Conservation (phyloP, 306 rosid genomes). For the Rosa lucieae region DNA sequence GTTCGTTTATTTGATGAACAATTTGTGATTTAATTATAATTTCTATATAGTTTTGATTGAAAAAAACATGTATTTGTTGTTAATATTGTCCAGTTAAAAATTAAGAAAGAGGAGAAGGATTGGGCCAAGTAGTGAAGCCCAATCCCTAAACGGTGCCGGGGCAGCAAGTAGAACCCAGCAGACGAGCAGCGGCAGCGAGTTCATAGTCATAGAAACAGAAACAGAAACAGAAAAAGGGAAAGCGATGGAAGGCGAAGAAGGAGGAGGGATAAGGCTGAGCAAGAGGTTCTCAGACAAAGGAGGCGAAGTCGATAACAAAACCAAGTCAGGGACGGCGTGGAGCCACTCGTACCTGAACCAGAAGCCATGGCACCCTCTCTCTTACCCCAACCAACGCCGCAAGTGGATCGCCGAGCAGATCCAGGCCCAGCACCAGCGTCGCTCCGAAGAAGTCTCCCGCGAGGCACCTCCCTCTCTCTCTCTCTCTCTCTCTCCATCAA, state of each 20-base stretch:
- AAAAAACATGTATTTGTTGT: too few species aligned
- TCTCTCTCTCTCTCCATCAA: not conserved
- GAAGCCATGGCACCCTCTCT: slow-evolving; percentile 99
- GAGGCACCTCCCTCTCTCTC: slow-evolving; percentile 40
- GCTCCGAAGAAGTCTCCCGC: slow-evolving; percentile 79
- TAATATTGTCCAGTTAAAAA: too few species aligned
- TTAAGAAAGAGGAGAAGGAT: not conserved
- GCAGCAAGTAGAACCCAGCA: not conserved
- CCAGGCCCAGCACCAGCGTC: slow-evolving; percentile 62
- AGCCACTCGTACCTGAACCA: slow-evolving; percentile 90
- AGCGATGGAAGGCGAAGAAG: slow-evolving; percentile 86
- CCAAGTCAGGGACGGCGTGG: slow-evolving; percentile 91
- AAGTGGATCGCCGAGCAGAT: slow-evolving; percentile 99
- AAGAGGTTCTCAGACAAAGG: slow-evolving; percentile 64
- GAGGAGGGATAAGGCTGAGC: slow-evolving; percentile 69
- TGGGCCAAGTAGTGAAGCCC: not conserved
- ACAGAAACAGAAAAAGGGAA: not conserved
- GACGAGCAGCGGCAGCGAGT: not conserved
- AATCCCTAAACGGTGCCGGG: not conserved
- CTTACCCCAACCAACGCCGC: slow-evolving; percentile 96
- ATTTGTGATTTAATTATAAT: too few species aligned
- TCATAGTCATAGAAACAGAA: not conserved
- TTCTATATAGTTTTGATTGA: too few species aligned
- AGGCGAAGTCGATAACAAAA: slow-evolving; percentile 81
- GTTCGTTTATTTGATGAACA: too few species aligned